Percentiles rank a stretch among this genome's conserved stretches.
These are phyloP conservation scores for Drechslerella dactyloides DNA, from an alignment of 2,329 filamentous ascomycete species.

Conservation along the genomic window DNA sequence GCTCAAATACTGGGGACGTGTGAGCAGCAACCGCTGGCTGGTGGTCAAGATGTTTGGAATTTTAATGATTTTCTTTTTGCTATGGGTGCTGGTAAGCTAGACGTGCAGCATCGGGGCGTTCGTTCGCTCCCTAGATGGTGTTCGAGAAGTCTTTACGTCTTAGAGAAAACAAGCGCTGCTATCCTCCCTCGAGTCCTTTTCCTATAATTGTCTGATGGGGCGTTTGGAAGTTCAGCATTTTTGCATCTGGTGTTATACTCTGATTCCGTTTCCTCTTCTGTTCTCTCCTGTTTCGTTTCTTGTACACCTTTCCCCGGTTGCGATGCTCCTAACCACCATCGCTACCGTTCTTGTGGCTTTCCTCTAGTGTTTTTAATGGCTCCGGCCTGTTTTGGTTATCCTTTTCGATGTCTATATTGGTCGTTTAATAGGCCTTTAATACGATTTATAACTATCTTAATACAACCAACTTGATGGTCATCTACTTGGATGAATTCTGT, in stretches of 20 bases:
- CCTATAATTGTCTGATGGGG: slow-evolving; percentile 29
- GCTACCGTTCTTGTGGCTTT: slow-evolving; percentile 28
- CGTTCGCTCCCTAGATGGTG: slow-evolving; percentile 25
- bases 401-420: slow-evolving; percentile 7
- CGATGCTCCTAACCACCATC: slow-evolving; percentile 23
- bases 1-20: slow-evolving; percentile 94
- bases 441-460: slow-evolving; percentile 17
- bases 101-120: slow-evolving; percentile 25
- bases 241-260: slow-evolving; percentile 37
- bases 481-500: not conserved
- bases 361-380: slow-evolving; percentile 32
- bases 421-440: slow-evolving; percentile 32
- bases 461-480: too few relatives aligned
- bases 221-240: slow-evolving; percentile 46
- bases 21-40: slow-evolving; percentile 93
- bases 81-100: slow-evolving; percentile 55
- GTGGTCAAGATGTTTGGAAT: slow-evolving; percentile 74
- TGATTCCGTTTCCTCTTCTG: slow-evolving; percentile 30
- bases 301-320: slow-evolving; percentile 26
- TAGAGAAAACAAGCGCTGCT: slow-evolving; percentile 10
- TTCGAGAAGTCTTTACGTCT: slow-evolving; percentile 18
- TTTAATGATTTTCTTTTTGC: slow-evolving; percentile 56
- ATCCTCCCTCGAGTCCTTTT: slow-evolving; percentile 14
- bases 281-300: slow-evolving; percentile 20
- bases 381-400: not conserved